These are phyloP conservation scores for Nidularia sp. DNA, from an alignment of 768 basidiomycete genomes.

Conservation along the genomic window DNA sequence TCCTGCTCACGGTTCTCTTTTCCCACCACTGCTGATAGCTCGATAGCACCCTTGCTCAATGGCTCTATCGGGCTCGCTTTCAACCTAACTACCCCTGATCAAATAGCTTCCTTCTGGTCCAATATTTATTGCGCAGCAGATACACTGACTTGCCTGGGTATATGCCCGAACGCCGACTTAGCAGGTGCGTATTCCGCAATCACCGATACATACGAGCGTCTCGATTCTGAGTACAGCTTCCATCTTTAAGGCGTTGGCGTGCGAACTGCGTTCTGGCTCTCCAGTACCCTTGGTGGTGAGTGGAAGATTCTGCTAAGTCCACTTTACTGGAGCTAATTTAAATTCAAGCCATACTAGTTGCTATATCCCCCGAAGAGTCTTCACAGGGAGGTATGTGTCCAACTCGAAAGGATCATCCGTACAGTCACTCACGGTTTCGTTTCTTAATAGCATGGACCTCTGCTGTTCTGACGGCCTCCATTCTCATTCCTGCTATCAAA, in stretches of 20 bases:
- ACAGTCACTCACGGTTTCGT: background rate
- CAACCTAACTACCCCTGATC: background rate
- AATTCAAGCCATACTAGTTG: constrained; percentile 7
- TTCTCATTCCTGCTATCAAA: constrained; percentile 9
- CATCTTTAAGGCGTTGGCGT: constrained; percentile 7
- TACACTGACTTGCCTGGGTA: constrained; percentile 7
- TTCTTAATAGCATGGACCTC: constrained; percentile 8
- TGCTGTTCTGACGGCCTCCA: constrained; percentile 9
- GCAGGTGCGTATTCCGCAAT: constrained; percentile 5
- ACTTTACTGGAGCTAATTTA: background rate
- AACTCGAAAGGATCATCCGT: background rate
- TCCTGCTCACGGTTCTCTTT: too few species aligned
- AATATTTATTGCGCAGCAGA: constrained; percentile 9
- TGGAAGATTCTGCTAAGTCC: background rate
- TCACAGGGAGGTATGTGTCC: constrained; percentile 7
- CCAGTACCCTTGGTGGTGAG: constrained; percentile 10
- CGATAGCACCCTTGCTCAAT: too few species aligned
- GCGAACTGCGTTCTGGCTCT: constrained; percentile 10
- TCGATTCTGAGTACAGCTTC: too few species aligned
- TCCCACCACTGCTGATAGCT: too few species aligned
- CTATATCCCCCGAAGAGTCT: constrained; percentile 9
- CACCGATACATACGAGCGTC: background rate
- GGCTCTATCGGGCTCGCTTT: background rate
- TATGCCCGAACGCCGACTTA: constrained; percentile 12
- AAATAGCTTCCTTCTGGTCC: constrained; percentile 1